Conservation (phyloP, 805 yeast species). For the Debaryomyces tyrocola region DNA sequence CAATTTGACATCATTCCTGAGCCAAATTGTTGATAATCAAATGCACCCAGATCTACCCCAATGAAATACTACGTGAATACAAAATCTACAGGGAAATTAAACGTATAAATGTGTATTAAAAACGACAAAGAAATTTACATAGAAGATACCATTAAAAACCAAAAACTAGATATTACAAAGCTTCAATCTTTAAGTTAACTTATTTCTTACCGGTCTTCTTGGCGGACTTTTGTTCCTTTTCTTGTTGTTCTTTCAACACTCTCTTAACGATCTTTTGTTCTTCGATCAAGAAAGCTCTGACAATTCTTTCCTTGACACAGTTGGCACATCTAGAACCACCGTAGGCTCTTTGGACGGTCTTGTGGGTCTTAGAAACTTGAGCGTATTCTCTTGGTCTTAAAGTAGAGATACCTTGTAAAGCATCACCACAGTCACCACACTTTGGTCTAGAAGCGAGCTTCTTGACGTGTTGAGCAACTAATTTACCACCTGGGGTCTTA, state of each 20-base stretch:
- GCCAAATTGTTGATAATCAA: no score
- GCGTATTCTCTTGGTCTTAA: conserved; percentile 99
- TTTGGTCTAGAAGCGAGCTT: conserved; percentile 84
- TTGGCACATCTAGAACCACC: conserved; percentile 99
- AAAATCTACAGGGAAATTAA: not conserved
- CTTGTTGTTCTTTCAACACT: conserved; percentile 95
- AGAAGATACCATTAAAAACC: not conserved
- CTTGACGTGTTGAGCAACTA: conserved; percentile 97
- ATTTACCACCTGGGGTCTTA: conserved; percentile 99
- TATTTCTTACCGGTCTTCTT: conserved; percentile 35
- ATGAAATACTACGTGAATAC: no score
- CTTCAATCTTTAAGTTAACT: conserved; percentile 6
- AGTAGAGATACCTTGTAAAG: conserved; percentile 85
- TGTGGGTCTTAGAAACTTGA: conserved; percentile 89
- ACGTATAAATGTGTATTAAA: conserved; percentile 1
- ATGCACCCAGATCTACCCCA: no score
- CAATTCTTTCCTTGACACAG: conserved; percentile 99
- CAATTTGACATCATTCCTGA: no score
- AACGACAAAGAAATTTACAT: conserved; percentile 1
- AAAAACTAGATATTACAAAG: not conserved
- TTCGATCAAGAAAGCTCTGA: conserved; percentile 99
- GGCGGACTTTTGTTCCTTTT: conserved; percentile 67
- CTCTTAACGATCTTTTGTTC: conserved; percentile 99
- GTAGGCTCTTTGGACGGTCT: conserved; percentile 99
- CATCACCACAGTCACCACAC: conserved; percentile 85